Evolutionary conservation across 139 green algal genomes (phyloP), one percentile per base, ranked within the genome.

Genomic region (Chlorella sp.): DNA sequence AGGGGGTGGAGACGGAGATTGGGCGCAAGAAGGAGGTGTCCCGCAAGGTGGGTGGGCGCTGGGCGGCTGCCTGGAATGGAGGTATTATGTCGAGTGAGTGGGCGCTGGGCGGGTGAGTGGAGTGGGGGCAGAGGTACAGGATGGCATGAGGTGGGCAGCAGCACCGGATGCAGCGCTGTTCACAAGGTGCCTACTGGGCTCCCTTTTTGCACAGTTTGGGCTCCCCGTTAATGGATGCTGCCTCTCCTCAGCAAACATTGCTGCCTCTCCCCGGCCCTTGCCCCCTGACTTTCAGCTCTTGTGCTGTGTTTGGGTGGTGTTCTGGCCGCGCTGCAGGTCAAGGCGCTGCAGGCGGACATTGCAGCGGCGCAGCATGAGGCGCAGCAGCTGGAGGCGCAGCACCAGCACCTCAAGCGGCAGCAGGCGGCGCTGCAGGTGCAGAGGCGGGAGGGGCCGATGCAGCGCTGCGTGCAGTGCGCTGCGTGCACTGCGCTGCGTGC

Each of bases 21-120:
- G 87, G 64, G 0, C 88, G 88, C n/a, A 97, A 97, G 92, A 97
- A 96, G 94, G 94, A 95, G 57, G 93, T 95, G 26, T 94, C 89
- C 5, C 92, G 93, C 64, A 87, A 92, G 75, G 92, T 94, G n/a
- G 14, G 81, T 66, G 22, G 24, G 37, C 3, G 77, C 39, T 61
- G 77, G 39, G 22, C 86, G 18, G 16, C 5, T 34, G 34, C 1
- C 30, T 5, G 28, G 80, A 30, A 12, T 11, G 2, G 21, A 75
- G n/a, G 53, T 1, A 7, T 75, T n/a, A 60, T 60, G 36, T 1
- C 1, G n/a, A 71, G 53, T 24, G 53, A 26, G 30, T 32, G 4
- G 37, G 34, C 30, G 30, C 71, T 78, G 32, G 7, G n/a, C 73
- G 73, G 9, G 71, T 36, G 71, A 21, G 28, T 78, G 71, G 28